Conservation (phyloP, 78 protist genomes). For the Parvularia atlantis region DNA sequence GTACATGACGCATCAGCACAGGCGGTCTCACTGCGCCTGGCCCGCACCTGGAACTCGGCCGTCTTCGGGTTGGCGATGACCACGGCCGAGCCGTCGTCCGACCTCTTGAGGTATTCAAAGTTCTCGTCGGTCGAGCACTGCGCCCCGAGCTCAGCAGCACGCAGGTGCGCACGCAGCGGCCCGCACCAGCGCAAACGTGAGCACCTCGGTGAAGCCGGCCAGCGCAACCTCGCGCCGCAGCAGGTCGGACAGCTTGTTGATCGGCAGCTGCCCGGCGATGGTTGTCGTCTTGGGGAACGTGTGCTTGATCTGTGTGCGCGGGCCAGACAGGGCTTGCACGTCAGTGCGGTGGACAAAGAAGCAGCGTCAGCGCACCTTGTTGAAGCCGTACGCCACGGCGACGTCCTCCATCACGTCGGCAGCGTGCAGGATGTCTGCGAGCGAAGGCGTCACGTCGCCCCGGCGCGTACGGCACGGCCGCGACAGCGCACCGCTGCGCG, state of each 20-base stretch:
- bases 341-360: too few species aligned
- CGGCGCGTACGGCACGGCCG: too few species aligned
- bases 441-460: too few species aligned
- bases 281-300: constrained; percentile 5
- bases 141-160: not conserved
- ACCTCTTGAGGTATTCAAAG: constrained; percentile 23
- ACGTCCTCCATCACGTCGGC: constrained; percentile 97
- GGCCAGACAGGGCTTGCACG: too few species aligned
- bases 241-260: constrained; percentile 63
- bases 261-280: constrained; percentile 58
- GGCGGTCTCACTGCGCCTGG: too few species aligned
- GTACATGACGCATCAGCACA: not conserved
- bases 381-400: constrained; percentile 92
- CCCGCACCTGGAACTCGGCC: constrained; percentile 69
- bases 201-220: constrained; percentile 84
- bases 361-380: constrained; percentile 55
- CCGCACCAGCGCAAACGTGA: constrained; percentile 63
- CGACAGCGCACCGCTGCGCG: too few species aligned
- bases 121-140: constrained; percentile 70
- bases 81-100: constrained; percentile 45
- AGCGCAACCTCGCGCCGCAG: constrained; percentile 72
- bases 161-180: not conserved
- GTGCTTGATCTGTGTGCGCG: too few species aligned
- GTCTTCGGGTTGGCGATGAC: constrained; percentile 63
- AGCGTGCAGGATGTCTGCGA: constrained; percentile 89